A percentile compares a stretch with the other conserved stretches of the same genome.
phyloP scores from a whole-genome alignment of 768 basidiomycete genomes.

The Podaxis sp. region DNA sequence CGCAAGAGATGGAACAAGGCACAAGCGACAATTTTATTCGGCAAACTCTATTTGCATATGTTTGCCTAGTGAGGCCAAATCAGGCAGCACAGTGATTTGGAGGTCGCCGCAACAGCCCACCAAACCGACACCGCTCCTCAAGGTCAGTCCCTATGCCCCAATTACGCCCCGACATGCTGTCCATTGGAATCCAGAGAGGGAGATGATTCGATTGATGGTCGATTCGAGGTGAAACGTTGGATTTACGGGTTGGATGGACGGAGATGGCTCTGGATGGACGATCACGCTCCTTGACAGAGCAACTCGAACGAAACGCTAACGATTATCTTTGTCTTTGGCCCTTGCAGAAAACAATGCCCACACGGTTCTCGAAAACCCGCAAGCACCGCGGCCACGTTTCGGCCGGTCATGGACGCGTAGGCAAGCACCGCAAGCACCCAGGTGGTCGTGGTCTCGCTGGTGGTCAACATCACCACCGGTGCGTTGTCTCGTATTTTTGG shows the following conservation, averaged over 20 bases:
- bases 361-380: conserved; percentile 94
- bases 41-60: conserved; percentile 24
- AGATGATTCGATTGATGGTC: conserved; percentile 4
- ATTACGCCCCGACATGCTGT: conserved; percentile 15
- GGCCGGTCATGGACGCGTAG: conserved; percentile 99
- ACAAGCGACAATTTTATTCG: conserved; percentile 13
- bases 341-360: conserved; percentile 73
- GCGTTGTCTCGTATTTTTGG: conserved; percentile 29
- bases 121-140: conserved; percentile 55
- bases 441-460: conserved; percentile 99
- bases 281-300: background rate
- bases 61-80: conserved; percentile 29
- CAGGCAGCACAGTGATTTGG: conserved; percentile 21
- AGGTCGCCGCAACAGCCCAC: conserved; percentile 28
- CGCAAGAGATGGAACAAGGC: conserved; percentile 13
- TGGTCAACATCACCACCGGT: conserved; percentile 99
- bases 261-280: conserved; percentile 47
- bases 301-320: conserved; percentile 20
- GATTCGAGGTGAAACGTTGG: conserved; percentile 24
- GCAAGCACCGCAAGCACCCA: conserved; percentile 99
- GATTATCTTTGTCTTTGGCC: conserved; percentile 17
- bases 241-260: conserved; percentile 39
- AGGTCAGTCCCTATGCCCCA: conserved; percentile 52
- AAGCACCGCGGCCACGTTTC: conserved; percentile 99
- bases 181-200: conserved; percentile 8